phyloP scores from a whole-genome alignment of 2,329 filamentous ascomycete species.

The Ceratocystis albifundus region DNA sequence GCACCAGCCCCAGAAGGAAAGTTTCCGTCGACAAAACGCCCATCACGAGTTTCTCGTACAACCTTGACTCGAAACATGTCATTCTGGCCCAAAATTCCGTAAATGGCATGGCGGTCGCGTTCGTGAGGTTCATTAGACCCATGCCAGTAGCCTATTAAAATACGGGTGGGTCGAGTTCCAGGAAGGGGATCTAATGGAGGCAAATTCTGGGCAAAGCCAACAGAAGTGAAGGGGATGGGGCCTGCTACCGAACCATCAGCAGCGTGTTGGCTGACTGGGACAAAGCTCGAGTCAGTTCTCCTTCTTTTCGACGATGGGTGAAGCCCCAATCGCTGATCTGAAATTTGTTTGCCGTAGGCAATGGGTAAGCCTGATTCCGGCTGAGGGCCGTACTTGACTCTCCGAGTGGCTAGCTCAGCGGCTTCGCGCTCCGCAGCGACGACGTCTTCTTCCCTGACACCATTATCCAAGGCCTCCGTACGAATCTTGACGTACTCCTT shows the following conservation, averaged over 20 bases:
- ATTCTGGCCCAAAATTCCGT: conserved; percentile 50
- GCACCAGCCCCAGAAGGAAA: conserved; percentile 50
- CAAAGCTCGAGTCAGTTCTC: conserved; percentile 24
- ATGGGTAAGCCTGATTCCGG: conserved; percentile 36
- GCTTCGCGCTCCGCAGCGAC: conserved; percentile 34
- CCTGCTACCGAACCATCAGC: background rate
- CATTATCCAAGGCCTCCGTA: conserved; percentile 29
- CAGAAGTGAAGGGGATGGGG: conserved; percentile 20
- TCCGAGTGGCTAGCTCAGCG: conserved; percentile 37
- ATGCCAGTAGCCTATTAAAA: conserved; percentile 49
- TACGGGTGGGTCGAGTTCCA: conserved; percentile 45
- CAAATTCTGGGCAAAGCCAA: conserved; percentile 16
- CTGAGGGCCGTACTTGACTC: conserved; percentile 36
- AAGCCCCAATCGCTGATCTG: background rate
- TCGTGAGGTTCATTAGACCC: conserved; percentile 39
- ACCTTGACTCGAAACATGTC: conserved; percentile 56
- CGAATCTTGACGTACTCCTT: conserved; percentile 53
- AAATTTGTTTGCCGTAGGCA: conserved; percentile 37
- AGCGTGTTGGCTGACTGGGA: conserved; percentile 2
- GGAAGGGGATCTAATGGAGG: conserved; percentile 35
- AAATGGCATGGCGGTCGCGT: conserved; percentile 49
- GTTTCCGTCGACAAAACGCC: conserved; percentile 46
- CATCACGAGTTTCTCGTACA: conserved; percentile 48
- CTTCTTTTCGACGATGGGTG: conserved; percentile 17
- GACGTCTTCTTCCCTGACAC: conserved; percentile 33